phyloP scores from a whole-genome alignment of 164 flowering plant genomes.

The Cinnamomum chago region DNA sequence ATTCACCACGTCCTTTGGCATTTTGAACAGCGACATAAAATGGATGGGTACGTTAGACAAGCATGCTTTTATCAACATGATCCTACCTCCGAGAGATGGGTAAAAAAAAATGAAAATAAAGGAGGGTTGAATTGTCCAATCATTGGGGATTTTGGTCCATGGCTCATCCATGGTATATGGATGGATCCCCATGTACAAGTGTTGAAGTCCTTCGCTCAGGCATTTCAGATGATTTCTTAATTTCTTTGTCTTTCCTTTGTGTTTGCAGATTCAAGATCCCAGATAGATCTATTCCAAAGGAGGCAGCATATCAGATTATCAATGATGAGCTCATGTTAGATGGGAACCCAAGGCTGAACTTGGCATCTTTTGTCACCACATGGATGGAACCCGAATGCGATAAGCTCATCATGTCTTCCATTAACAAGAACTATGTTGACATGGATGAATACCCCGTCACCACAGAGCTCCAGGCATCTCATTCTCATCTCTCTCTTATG shows the following conservation, averaged over 20 bases:
- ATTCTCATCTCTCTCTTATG: background rate
- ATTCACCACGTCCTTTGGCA: no score
- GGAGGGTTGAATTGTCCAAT: no score
- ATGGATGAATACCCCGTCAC: constrained; percentile 88
- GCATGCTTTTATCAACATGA: no score
- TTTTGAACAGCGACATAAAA: no score
- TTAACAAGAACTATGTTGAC: constrained; percentile 80
- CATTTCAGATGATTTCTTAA: background rate
- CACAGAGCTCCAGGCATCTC: constrained; percentile 60
- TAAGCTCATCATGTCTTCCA: constrained; percentile 50
- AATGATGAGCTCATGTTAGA: constrained; percentile 56
- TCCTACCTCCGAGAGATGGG: no score
- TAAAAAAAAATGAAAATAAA: no score
- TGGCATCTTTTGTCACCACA: constrained; percentile 80
- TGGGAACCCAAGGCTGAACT: constrained; percentile 64
- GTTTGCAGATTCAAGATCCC: constrained; percentile 44
- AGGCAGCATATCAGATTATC: constrained; percentile 55
- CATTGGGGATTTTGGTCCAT: background rate
- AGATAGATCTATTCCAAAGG: constrained; percentile 55
- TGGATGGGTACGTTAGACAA: no score
- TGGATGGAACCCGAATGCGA: constrained; percentile 90
- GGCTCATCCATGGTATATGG: background rate
- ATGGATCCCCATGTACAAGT: background rate
- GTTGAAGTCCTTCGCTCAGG: no score
- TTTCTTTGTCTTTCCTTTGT: background rate